Evolutionary conservation across 2,329 filamentous ascomycete species (phyloP).

Genomic region (Trichoderma gracile): DNA sequence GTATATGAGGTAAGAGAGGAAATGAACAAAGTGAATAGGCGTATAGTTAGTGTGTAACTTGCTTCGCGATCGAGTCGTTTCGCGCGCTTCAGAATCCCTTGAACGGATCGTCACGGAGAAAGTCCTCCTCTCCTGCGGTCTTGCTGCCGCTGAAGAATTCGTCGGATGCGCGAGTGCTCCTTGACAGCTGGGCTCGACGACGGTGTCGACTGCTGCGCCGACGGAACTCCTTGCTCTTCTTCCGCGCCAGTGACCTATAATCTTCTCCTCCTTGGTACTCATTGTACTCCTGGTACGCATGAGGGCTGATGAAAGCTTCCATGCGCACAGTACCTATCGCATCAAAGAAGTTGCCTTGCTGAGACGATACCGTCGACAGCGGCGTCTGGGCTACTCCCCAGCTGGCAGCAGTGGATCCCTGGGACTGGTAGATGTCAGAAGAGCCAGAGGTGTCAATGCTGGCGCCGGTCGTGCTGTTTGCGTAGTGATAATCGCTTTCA

Average conservation of each 20-base stretch:
- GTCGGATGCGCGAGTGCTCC: conserved; percentile 49
- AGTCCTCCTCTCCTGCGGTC: conserved; percentile 56
- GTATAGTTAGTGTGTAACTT: conserved; percentile 7
- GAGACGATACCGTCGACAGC: conserved; percentile 54
- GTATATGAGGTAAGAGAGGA: conserved; percentile 5
- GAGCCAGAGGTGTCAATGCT: conserved; percentile 60
- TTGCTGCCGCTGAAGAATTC: conserved; percentile 51
- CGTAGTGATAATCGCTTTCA: conserved; percentile 48
- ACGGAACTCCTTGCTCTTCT: conserved; percentile 58
- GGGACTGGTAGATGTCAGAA: conserved; percentile 62
- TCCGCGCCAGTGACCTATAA: conserved; percentile 48
- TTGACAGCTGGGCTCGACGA: conserved; percentile 50
- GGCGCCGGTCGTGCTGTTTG: conserved; percentile 59
- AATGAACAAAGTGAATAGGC: background rate
- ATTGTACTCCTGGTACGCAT: conserved; percentile 51
- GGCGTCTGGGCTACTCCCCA: conserved; percentile 52
- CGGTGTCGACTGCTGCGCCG: conserved; percentile 56
- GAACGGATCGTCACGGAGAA: conserved; percentile 61
- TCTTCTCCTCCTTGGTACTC: conserved; percentile 53
- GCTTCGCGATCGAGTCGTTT: background rate
- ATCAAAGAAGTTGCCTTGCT: conserved; percentile 71
- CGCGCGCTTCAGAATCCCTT: conserved; percentile 53
- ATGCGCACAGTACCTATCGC: conserved; percentile 89
- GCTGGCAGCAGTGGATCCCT: conserved; percentile 46
- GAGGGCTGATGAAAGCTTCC: conserved; percentile 87